Conservation (phyloP, 345 rosid genomes). For the Diplotaxis tenuifolia region DNA sequence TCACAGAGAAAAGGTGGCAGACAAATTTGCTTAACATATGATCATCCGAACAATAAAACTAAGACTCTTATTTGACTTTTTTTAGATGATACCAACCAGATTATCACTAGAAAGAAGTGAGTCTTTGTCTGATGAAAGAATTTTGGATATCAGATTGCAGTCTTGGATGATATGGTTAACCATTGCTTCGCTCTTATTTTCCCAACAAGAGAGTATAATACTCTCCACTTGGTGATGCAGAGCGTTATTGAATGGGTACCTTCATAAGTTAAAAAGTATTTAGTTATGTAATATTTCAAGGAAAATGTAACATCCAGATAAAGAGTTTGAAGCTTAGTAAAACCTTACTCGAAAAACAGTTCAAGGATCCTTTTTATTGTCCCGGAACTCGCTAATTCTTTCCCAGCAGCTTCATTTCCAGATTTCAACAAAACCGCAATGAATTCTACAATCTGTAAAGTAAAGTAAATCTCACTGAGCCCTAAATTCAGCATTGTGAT, state of each 20-base stretch:
- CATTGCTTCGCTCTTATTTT: conserved; percentile 60
- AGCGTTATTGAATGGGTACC: conserved; percentile 96
- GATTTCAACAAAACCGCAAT: conserved; percentile 83
- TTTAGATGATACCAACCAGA: too few species aligned
- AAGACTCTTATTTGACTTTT: too few species aligned
- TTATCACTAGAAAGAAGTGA: conserved; percentile 57
- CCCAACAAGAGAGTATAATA: conserved; percentile 77
- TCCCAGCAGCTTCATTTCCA: conserved; percentile 78
- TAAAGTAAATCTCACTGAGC: background rate
- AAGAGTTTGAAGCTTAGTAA: conserved; percentile 6
- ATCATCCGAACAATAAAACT: conserved; percentile 12
- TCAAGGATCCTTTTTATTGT: conserved; percentile 68
- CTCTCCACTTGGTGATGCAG: conserved; percentile 97
- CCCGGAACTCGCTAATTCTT: conserved; percentile 79
- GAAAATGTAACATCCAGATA: background rate
- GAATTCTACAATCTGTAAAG: conserved; percentile 84
- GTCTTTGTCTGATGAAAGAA: conserved; percentile 69
- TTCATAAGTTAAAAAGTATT: conserved; percentile 38
- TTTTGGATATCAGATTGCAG: conserved; percentile 71
- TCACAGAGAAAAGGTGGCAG: conserved; percentile 18
- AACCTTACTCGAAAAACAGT: conserved; percentile 82
- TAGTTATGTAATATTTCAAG: background rate
- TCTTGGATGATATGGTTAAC: conserved; percentile 76
- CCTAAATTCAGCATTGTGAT: background rate
- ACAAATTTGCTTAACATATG: background rate